Evolutionary conservation across 257 asterid genomes (phyloP).

Genomic region (Capsicum baccatum): DNA sequence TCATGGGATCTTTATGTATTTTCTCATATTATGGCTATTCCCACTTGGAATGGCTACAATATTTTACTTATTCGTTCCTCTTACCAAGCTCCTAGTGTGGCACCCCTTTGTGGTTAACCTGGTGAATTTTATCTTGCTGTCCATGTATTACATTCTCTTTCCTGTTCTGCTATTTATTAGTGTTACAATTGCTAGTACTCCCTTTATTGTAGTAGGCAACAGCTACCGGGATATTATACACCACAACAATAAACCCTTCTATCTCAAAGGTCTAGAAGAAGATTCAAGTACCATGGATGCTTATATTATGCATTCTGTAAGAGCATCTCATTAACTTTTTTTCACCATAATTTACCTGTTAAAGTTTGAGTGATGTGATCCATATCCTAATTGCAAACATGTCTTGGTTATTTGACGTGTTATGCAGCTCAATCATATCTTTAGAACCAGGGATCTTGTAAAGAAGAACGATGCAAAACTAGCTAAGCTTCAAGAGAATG

Average conservation of each 20-base stretch:
- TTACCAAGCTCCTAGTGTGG: constrained; percentile 24
- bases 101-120: neutral
- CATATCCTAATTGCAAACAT: constrained; percentile 29
- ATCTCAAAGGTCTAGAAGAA: constrained; percentile 80
- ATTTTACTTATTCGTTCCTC: constrained; percentile 17
- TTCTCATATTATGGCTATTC: too few species aligned
- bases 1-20: too few species aligned
- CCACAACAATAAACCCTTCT: constrained; percentile 91
- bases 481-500: constrained; percentile 53
- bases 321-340: constrained; percentile 34
- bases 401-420: constrained; percentile 36
- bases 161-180: constrained; percentile 28
- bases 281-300: constrained; percentile 88
- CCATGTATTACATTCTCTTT: constrained; percentile 17
- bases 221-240: constrained; percentile 90
- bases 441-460: constrained; percentile 70
- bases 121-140: constrained; percentile 17
- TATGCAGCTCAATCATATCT: constrained; percentile 89
- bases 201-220: constrained; percentile 60
- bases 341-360: neutral
- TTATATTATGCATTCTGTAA: constrained; percentile 85
- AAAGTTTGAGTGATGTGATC: neutral
- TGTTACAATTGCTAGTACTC: constrained; percentile 22
- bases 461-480: constrained; percentile 69
- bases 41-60: too few species aligned